These are phyloP conservation scores for Magnolia officinalis DNA, from an alignment of 164 flowering plant genomes.

Conservation along the genomic window DNA sequence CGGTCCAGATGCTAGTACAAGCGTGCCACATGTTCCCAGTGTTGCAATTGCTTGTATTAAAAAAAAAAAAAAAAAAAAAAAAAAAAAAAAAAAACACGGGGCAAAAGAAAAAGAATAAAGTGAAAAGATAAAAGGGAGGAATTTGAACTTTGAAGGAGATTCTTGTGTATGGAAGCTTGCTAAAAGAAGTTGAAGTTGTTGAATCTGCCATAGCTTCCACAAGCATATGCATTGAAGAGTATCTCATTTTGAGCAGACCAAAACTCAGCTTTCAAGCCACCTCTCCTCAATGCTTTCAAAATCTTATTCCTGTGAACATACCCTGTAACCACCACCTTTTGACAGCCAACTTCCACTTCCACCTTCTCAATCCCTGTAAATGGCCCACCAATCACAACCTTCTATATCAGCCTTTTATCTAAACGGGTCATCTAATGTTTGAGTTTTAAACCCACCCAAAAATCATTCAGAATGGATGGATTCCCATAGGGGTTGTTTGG, in stretches of 20 bases:
- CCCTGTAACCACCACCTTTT: slow-evolving; percentile 57
- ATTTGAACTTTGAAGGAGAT: not conserved
- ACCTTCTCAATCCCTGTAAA: slow-evolving; percentile 59
- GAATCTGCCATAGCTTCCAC: slow-evolving; percentile 29
- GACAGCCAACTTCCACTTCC: slow-evolving; percentile 51
- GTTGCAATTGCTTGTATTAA: too few relatives aligned
- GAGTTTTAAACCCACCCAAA: not conserved
- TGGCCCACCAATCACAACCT: not conserved
- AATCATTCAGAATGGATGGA: not conserved
- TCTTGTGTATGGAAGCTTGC: not conserved
- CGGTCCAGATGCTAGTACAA: too few relatives aligned
- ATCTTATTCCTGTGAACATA: slow-evolving; percentile 53
- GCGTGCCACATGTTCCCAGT: too few relatives aligned
- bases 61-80: too few relatives aligned
- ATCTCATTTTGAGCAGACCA: slow-evolving; percentile 61
- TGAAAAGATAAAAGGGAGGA: not conserved
- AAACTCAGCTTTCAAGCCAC: slow-evolving; percentile 62
- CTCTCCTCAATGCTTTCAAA: slow-evolving; percentile 52
- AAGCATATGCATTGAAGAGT: slow-evolving; percentile 50
- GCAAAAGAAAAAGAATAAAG: not conserved
- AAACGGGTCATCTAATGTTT: too few relatives aligned
- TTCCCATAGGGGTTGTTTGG: too few relatives aligned
- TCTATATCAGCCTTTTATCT: too few relatives aligned
- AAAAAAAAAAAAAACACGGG: too few relatives aligned
- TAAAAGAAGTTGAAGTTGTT: slow-evolving; percentile 48